Evolutionary conservation across 2,329 filamentous ascomycete genomes (phyloP).

Genomic region (Calonectria pseudoreteaudii): DNA sequence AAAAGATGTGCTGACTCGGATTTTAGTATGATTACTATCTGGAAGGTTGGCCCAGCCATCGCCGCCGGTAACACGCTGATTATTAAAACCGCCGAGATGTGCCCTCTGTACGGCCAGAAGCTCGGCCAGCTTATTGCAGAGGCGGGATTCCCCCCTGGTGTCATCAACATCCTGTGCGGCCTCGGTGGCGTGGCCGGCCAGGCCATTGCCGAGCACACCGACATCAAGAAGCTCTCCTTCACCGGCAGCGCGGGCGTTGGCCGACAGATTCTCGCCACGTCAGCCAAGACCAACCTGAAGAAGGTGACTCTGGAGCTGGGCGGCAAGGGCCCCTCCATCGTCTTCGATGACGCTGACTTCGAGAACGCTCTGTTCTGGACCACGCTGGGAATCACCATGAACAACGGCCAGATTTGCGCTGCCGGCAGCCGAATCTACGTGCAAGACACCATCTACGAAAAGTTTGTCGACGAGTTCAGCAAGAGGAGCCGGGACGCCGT

Average conservation of each 20-base stretch:
- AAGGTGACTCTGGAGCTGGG: slow-evolving; percentile 71
- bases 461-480: slow-evolving; percentile 71
- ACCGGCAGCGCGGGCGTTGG: slow-evolving; percentile 78
- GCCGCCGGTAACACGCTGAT: slow-evolving; percentile 72
- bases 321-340: slow-evolving; percentile 69
- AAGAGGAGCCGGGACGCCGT: slow-evolving; percentile 62
- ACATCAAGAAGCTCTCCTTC: slow-evolving; percentile 79
- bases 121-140: slow-evolving; percentile 74
- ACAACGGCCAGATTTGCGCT: slow-evolving; percentile 71
- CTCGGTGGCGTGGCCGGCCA: slow-evolving; percentile 74
- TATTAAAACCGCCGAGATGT: slow-evolving; percentile 73
- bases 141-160: slow-evolving; percentile 79
- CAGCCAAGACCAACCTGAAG: slow-evolving; percentile 66
- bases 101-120: slow-evolving; percentile 69
- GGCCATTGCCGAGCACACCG: slow-evolving; percentile 72
- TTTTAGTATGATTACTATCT: slow-evolving; percentile 31
- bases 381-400: slow-evolving; percentile 56
- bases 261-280: slow-evolving; percentile 75
- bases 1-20: not conserved
- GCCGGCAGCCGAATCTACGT: slow-evolving; percentile 70
- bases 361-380: slow-evolving; percentile 69
- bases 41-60: slow-evolving; percentile 74
- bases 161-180: slow-evolving; percentile 79
- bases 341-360: slow-evolving; percentile 71
- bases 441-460: slow-evolving; percentile 66